Conservation (phyloP, 2,329 filamentous ascomycete species). For the Dothidotthia symphoricarpi region DNA sequence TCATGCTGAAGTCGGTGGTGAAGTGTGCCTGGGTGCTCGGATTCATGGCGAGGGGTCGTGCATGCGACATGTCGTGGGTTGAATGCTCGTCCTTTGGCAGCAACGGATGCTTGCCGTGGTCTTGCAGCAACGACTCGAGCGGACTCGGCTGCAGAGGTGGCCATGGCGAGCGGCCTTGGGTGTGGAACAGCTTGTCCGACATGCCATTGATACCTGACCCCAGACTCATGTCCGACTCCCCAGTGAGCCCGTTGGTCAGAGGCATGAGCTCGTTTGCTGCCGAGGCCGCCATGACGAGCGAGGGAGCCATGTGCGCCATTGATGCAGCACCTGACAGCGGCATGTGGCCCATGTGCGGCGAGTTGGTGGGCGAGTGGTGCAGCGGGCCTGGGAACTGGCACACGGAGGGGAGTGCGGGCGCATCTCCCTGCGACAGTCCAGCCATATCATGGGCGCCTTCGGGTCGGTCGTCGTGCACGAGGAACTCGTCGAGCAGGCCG, state of each 20-base stretch:
- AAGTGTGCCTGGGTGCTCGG: conserved; percentile 39
- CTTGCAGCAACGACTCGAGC: conserved; percentile 38
- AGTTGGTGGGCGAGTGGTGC: conserved; percentile 37
- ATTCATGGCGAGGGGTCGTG: conserved; percentile 42
- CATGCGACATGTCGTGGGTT: conserved; percentile 26
- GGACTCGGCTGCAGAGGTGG: conserved; percentile 27
- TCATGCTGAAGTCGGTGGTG: conserved; percentile 42
- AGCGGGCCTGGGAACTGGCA: conserved; percentile 41
- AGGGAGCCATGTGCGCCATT: conserved; percentile 38
- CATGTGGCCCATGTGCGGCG: conserved; percentile 36
- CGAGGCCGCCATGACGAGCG: conserved; percentile 43
- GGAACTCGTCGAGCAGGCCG: conserved; percentile 38
- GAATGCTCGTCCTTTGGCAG: conserved; percentile 22
- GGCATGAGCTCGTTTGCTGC: conserved; percentile 44
- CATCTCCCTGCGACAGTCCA: conserved; percentile 5
- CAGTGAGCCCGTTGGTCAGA: conserved; percentile 29
- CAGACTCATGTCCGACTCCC: conserved; percentile 39
- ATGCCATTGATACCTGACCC: conserved; percentile 26
- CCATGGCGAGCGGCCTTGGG: conserved; percentile 33
- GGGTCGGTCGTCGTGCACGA: conserved; percentile 40
- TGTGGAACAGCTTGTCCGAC: conserved; percentile 38
- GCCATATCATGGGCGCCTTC: conserved; percentile 36
- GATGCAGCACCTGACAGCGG: conserved; percentile 28
- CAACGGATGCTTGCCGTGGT: conserved; percentile 31
- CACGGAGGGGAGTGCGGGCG: conserved; percentile 39